These are phyloP conservation scores for Symbiodinium natans DNA, from an alignment of 73 alveolate genomes.

Conservation along the genomic window DNA sequence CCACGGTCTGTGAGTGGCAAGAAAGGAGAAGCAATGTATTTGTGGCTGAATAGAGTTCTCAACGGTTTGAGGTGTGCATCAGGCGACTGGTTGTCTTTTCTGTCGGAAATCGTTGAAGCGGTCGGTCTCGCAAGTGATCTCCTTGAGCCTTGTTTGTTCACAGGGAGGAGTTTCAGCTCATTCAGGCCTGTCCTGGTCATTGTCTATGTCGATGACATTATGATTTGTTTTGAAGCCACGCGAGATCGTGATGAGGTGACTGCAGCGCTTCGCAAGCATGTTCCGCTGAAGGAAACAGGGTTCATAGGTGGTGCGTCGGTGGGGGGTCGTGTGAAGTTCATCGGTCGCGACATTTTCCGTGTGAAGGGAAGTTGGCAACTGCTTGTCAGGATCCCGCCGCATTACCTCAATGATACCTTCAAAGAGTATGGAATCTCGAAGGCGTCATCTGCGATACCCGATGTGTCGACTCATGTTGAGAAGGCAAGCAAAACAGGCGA, in stretches of 20 bases:
- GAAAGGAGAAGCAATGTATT: neutral
- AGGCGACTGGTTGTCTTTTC: too few species aligned
- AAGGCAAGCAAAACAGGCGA: neutral
- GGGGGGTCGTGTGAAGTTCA: neutral
- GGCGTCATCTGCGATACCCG: neutral
- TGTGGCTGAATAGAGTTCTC: too few species aligned
- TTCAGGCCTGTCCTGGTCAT: neutral
- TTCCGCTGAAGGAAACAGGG: too few species aligned
- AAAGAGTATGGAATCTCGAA: too few species aligned
- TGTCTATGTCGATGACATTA: too few species aligned
- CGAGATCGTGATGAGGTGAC: too few species aligned
- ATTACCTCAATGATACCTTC: too few species aligned
- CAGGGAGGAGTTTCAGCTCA: neutral
- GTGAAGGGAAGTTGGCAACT: neutral
- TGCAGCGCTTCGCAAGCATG: too few species aligned
- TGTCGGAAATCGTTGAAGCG: neutral
- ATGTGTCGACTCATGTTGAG: neutral
- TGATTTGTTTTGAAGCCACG: too few species aligned
- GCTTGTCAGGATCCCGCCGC: too few species aligned
- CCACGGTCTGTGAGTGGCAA: neutral
- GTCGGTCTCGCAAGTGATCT: neutral
- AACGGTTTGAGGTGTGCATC: too few species aligned
- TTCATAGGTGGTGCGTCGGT: neutral
- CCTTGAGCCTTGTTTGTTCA: neutral
- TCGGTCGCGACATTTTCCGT: neutral